Base-by-base conservation (phyloP, 345 rosid species). In the Cardamine chenopodiifolia region DNA sequence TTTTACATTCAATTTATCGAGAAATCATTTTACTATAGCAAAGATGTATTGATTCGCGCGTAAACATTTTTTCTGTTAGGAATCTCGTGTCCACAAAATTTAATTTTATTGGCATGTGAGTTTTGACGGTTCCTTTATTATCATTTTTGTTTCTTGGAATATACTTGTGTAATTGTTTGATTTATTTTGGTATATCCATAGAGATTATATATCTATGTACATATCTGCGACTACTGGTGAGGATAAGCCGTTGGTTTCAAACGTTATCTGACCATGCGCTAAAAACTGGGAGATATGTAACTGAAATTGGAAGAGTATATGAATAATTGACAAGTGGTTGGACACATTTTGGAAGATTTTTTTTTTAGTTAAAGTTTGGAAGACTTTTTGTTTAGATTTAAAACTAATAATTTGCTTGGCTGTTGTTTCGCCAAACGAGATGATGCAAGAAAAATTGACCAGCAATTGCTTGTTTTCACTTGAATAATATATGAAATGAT, bases 241-340 rank as follows among this genome's bases (percentile, higher is more conserved):
- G 53, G 45, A 62, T 53, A 54, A 53, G 54, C 59, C 79, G 49
- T 69, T 76, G 34, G 74, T 53, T 45, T 23, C 42, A 69, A 68
- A 20, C 42, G 40, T 69, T 75, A 61, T 53, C 53, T 61, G 56
- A 61, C 29, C 70, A 42, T 61, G 34, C 57, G 40, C 64, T 52
- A 68, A 75, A 68, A 60, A n/a, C 23, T 68, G 35, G 69, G 62
- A 68, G 25, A 39, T 29, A 67, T 74, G 50, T 56, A 66, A 64
- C 64, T 4, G 47, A 14, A 14, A 6, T 74, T 66, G 52, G 72
- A 66, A 35, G 67, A 48, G 49, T 57, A 47, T 50, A 14, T 62
- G 59, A 29, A 69, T 62, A 53, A 54, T 54, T 69, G 79, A 76
- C 70, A 76, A 76, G 64, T 62, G 64, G 35, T 53, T 62, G 65